phyloP scores from a whole-genome alignment of 192 early-diverging fungal species.

The Backusella macrospora region DNA sequence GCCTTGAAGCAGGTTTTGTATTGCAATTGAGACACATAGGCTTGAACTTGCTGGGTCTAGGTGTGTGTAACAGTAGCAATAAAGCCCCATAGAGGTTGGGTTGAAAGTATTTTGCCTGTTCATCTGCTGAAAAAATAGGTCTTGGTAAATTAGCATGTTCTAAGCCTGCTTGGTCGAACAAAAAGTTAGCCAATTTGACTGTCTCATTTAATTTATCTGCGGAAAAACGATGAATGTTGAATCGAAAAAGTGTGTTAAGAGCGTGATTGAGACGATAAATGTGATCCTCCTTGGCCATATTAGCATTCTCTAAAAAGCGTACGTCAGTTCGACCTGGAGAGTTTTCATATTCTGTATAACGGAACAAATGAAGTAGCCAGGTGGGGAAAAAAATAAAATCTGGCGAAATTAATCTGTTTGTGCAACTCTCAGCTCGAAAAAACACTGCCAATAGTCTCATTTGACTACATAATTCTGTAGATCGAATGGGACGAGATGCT shows the following conservation, averaged over 20 bases:
- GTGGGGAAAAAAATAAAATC: constrained; percentile 42
- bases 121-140: constrained; percentile 15
- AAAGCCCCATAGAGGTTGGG: constrained; percentile 26
- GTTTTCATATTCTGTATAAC: constrained; percentile 32
- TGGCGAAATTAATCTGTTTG: constrained; percentile 25
- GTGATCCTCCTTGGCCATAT: constrained; percentile 37
- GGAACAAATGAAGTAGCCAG: constrained; percentile 39
- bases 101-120: background rate
- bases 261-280: constrained; percentile 40
- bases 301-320: constrained; percentile 34
- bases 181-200: constrained; percentile 25
- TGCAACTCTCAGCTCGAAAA: constrained; percentile 28
- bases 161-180: constrained; percentile 26
- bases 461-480: constrained; percentile 27
- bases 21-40: constrained; percentile 37
- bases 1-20: constrained; percentile 34
- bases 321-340: constrained; percentile 34
- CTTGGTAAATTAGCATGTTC: constrained; percentile 16
- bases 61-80: constrained; percentile 25
- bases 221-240: constrained; percentile 34
- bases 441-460: constrained; percentile 39
- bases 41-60: constrained; percentile 32
- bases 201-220: constrained; percentile 10
- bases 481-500: constrained; percentile 30
- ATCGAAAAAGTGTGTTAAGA: constrained; percentile 39